Base-by-base conservation (phyloP, 2,329 filamentous ascomycete genomes). In the Penicillium aurantiogriseum region DNA sequence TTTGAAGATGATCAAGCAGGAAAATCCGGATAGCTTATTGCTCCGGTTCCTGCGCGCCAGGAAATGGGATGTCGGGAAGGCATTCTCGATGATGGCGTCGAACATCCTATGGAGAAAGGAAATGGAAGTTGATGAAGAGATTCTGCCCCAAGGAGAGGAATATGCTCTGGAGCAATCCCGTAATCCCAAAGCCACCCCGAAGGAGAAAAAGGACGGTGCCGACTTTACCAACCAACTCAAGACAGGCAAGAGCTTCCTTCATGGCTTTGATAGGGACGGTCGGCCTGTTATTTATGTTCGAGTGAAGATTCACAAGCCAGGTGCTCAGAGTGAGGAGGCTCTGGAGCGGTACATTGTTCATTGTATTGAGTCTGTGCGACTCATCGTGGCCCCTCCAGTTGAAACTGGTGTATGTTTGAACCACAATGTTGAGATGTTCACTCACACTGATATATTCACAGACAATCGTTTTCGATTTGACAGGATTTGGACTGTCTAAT, bases 381-480 rank as follows among this genome's bases (percentile, higher is more conserved):
- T 96, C 77, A 79, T 94, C 53, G 77, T 97, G 46, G 79, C 81
- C 59, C 83, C 86, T 15, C 90, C 90, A 0, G 84, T 94, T 23
- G 93, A 97, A 67, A 97, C 92, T 52, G 92, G 91, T 57, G 91
- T 94, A 82, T 80, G 89, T 50, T 19, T 7, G 8, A n/a, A n/a
- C 10, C 0, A 2, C 5, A 5, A 39, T 13, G 10, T 7, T n/a
- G 9, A 4, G 29, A n/a, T 9, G 8, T 25, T 27, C 53, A 56
- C 10, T 36, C 52, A 10, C 55, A 23, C 56, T 62, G 42, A 62
- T 51, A 38, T 15, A 0, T 25, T 1, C 21, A 8, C 44, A 95
- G 90, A 92, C 89, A 27, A 85, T 97, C 61, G 78, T 97, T 35
- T 97, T 97, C 69, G 93, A 97, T 73, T 91, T 97, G 90, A 94